These are phyloP conservation scores for Leishmania gerbilli DNA, from an alignment of 208 protist species.

Conservation along the genomic window DNA sequence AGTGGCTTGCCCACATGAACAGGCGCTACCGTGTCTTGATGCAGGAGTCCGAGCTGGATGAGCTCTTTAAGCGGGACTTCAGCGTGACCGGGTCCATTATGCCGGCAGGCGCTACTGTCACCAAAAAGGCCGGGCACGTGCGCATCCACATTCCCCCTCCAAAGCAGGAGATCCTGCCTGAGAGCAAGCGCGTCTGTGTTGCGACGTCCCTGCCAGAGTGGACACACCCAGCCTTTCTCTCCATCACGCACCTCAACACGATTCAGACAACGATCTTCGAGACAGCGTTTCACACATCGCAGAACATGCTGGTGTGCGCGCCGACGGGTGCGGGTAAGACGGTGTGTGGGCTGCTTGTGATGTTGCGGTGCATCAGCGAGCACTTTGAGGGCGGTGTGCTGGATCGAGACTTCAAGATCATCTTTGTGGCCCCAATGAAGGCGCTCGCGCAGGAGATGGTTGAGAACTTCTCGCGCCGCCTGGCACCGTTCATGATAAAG, in stretches of 20 bases:
- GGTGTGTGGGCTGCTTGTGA: conserved; percentile 97
- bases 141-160: conserved; percentile 87
- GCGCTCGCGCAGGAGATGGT: conserved; percentile 99
- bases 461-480: conserved; percentile 93
- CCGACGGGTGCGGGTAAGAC: conserved; percentile 99
- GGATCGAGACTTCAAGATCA: conserved; percentile 97
- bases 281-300: conserved; percentile 96
- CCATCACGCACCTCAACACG: conserved; percentile 95
- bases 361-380: conserved; percentile 95
- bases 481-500: conserved; percentile 91
- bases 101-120: conserved; percentile 63
- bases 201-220: conserved; percentile 85
- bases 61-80: conserved; percentile 84
- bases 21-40: conserved; percentile 84
- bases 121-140: conserved; percentile 65
- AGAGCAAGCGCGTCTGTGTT: conserved; percentile 81
- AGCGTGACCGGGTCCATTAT: conserved; percentile 75
- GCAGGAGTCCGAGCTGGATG: conserved; percentile 84
- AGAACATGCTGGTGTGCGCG: conserved; percentile 99
- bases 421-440: conserved; percentile 99
- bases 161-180: conserved; percentile 61
- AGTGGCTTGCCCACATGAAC: conserved; percentile 89
- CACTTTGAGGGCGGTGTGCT: conserved; percentile 87
- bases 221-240: conserved; percentile 90
- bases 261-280: conserved; percentile 96